Percentiles rank a stretch among this genome's conserved stretches.
Evolutionary conservation across 129 eudicot genomes (phyloP).

Genomic region (Rutidosis leptorrhynchoides): DNA sequence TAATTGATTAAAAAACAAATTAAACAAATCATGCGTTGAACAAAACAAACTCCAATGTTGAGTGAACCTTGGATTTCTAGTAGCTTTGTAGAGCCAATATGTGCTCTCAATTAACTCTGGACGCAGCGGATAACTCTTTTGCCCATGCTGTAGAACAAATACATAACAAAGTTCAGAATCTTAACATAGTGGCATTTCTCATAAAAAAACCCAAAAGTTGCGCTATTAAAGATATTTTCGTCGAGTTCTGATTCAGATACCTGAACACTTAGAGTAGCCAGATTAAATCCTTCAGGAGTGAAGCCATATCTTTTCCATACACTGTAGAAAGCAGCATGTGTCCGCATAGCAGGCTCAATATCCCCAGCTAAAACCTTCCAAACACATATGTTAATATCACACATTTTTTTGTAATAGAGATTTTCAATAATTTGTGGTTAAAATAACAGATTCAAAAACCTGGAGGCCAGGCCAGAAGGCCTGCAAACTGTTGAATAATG

Average conservation of each 20-base stretch:
- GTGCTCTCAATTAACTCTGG: constrained; percentile 98
- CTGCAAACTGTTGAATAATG: constrained; percentile 88
- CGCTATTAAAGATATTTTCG: too few species aligned
- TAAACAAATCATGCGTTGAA: too few species aligned
- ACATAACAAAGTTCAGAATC: too few species aligned
- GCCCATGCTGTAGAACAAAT: constrained; percentile 63
- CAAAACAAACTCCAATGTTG: too few species aligned
- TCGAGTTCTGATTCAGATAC: too few species aligned
- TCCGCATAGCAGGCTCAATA: constrained; percentile 88
- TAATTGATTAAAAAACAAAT: too few species aligned
- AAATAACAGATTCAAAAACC: too few species aligned
- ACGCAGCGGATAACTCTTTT: constrained; percentile 91
- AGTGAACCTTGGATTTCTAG: constrained; percentile 93
- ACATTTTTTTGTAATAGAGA: too few species aligned
- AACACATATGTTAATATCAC: too few species aligned
- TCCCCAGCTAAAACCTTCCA: constrained; percentile 99
- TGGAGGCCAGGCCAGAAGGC: constrained; percentile 99
- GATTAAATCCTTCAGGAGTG: constrained; percentile 98
- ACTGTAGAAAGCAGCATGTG: constrained; percentile 92
- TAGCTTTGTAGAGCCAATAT: constrained; percentile 98
- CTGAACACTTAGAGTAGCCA: constrained; percentile 89
- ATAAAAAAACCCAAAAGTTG: too few species aligned
- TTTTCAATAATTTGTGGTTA: too few species aligned
- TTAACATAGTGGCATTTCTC: too few species aligned
- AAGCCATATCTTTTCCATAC: constrained; percentile 96